Evolutionary conservation across 805 yeast genomes (phyloP), one percentile per base, ranked within the genome.

Genomic region (Cyberlindnera nakhonratchasimensis): DNA sequence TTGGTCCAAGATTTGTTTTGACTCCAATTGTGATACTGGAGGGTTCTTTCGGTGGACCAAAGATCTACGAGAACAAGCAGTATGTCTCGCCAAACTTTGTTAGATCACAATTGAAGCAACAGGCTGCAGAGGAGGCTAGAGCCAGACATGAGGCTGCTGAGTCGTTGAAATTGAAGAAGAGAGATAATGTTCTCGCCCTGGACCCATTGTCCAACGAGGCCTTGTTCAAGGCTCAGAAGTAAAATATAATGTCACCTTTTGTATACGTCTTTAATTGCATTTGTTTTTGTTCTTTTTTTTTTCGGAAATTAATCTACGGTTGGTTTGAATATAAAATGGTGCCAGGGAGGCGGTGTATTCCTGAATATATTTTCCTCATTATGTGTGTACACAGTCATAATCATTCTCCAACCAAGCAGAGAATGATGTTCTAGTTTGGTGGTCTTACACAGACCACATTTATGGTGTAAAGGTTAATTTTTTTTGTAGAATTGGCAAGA

Each of bases 1-100:
- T 93, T 54, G 99, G 99, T 3, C 99, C 99, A 39, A 79, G 99
- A 64, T 83, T 89, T 52, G 98, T 93, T 25, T 74, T 93, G 70
- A 91, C 98, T 3, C 81, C 84, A 50, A 90, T 93, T 53, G 82
- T 95, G 46, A 80, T 93, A 40, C 74, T 91, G 50, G 98, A 93
- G 70, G 99, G 99, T 37, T 88, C 97, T 2, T 93, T 93, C 57
- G 91, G 96, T 43, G 99, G 99, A 17, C 96, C 98, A 51, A 88
- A 90, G 74, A 89, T 93, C 52, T 93, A 87, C 67, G 98, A 93
- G 61, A 93, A 93, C 71, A 90, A 87, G 71, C 93, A 91, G 66
- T 93, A 86, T 65, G 96, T 93, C 36, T 86, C 96, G 46, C 99
- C 99, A 51, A 93, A 93, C 72, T 80, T 86, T 46, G 91, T 84